Base-by-base conservation (phyloP, 371 early-diverging fungal species). In the Mucor lusitanicus region DNA sequence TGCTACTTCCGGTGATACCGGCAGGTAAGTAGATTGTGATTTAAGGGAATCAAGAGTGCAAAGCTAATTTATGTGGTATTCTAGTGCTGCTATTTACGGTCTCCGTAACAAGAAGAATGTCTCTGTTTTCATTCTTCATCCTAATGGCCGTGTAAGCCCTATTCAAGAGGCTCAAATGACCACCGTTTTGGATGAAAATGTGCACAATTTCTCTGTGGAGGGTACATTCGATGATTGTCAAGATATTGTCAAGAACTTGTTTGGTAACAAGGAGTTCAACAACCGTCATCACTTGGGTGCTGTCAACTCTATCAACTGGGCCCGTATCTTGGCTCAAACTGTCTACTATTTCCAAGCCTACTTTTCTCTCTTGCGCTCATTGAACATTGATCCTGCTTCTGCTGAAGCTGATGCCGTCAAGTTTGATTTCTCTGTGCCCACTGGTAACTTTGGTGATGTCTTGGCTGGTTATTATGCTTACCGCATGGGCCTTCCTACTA, bases 271-370 rank as follows among this genome's bases (percentile, higher is more conserved):
- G 30, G 87, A 81, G 17, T 96, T 97, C 81, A 90, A 90, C 60
- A 69, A 73, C 54, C 81, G 88, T 57, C 89, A 94, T 76, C 86
- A 91, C 58, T 87, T 98, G 50, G 97, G 94, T 59, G 99, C 98
- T 32, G 90, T 98, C 78, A 98, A 98, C 82, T 97, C 97, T n/a
- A 98, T 98, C 86, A 98, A 98, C 86, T 96, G 96, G 96, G 98
- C 97, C 3, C 90, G 98, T 63, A 98, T 98, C 62, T 84, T 98
- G 57, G 97, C 95, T 9, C 98, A 98, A 80, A 97, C 90, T 48
- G 88, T 90, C 25, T 98, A 98, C 83, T 98, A 98, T 82, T 96
- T 97, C 84, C 86, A 94, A 72, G 87, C 98, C 19, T 98, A 94
- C 83, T 94, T 97, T 71, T 57, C 78, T 4, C 77, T 92, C 32